Percentiles rank a stretch among this genome's conserved stretches.
Conservation (phyloP, 2,329 filamentous ascomycete genomes). For the Phaeosphaeriaceae sp. region DNA sequence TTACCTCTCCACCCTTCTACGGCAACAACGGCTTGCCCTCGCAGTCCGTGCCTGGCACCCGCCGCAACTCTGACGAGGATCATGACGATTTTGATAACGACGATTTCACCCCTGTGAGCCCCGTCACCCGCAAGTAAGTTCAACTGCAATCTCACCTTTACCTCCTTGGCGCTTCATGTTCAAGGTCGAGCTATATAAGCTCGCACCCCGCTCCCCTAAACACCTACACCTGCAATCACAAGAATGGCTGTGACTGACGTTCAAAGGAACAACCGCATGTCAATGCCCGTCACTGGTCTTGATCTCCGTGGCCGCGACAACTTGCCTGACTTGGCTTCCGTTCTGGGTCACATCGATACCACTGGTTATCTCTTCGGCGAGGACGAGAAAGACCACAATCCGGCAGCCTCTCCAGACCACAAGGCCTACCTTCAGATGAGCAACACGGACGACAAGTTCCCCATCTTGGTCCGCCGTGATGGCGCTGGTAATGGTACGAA, state of each 20-base stretch:
- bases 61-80: constrained; percentile 86
- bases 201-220: not conserved
- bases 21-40: constrained; percentile 73
- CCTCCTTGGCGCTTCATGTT: constrained; percentile 1
- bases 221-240: not conserved
- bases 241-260: constrained; percentile 14
- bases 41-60: constrained; percentile 83
- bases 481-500: constrained; percentile 64
- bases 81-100: constrained; percentile 87
- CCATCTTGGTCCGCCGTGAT: constrained; percentile 76
- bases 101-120: constrained; percentile 51
- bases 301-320: constrained; percentile 67
- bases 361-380: constrained; percentile 84
- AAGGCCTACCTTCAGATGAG: constrained; percentile 75
- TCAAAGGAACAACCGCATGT: constrained; percentile 82
- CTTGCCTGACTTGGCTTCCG: constrained; percentile 53
- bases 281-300: constrained; percentile 83
- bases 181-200: constrained; percentile 1
- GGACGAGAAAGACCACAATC: constrained; percentile 62
- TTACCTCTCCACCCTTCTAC: constrained; percentile 74
- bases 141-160: constrained; percentile 9
- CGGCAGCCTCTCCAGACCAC: constrained; percentile 68
- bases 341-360: constrained; percentile 83
- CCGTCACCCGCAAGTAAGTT: constrained; percentile 47
- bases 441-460: constrained; percentile 83